phyloP scores from a whole-genome alignment of 73 alveolate species.

The Stentor coeruleus region DNA sequence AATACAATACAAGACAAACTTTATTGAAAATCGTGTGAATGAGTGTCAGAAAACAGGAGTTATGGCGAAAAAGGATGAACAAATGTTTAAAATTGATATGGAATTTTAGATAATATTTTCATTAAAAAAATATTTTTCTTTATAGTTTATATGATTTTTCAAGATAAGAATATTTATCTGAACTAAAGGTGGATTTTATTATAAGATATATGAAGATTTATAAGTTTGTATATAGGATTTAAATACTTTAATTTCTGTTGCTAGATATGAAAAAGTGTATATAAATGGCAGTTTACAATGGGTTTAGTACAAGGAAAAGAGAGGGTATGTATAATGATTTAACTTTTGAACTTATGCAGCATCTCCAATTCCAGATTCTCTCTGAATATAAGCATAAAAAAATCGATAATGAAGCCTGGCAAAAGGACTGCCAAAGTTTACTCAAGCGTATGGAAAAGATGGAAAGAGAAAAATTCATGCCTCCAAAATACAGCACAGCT shows the following conservation, averaged over 20 bases:
- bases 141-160: no score
- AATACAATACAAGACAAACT: conserved; percentile 88
- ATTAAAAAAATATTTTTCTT: no score
- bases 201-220: no score
- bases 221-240: no score
- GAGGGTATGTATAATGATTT: neutral
- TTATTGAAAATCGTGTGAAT: conserved; percentile 85
- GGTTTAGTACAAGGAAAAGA: neutral
- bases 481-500: neutral
- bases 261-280: no score
- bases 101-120: conserved; percentile 32
- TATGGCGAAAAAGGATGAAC: conserved; percentile 43
- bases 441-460: neutral
- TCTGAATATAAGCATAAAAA: no score
- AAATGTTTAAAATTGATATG: conserved; percentile 30
- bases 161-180: no score
- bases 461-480: conserved; percentile 3
- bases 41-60: conserved; percentile 80
- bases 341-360: neutral
- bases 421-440: neutral
- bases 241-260: no score
- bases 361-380: neutral
- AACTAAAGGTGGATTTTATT: no score
- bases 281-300: conserved; percentile 10
- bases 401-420: neutral